Conservation (phyloP, 352 stramenopile genomes). For the Pythium brassicae region DNA sequence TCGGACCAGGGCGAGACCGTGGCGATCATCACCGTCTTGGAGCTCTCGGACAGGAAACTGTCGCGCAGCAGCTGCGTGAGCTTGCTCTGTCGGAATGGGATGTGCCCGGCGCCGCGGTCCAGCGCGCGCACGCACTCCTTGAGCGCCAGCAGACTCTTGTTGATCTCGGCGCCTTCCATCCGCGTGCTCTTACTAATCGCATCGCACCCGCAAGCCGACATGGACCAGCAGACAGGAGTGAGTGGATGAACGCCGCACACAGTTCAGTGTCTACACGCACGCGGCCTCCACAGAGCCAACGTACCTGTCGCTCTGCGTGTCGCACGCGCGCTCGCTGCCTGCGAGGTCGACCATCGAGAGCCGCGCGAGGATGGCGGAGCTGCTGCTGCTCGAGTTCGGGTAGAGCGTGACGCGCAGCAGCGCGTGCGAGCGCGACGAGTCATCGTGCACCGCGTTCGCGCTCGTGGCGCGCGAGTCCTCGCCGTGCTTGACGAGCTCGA, state of each 20-base stretch:
- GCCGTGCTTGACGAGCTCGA: slow-evolving; percentile 16
- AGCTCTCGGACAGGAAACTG: slow-evolving; percentile 59
- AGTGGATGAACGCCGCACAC: no score
- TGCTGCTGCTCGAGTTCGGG: background rate
- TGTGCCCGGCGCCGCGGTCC: slow-evolving; percentile 44
- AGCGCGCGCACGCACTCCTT: slow-evolving; percentile 83
- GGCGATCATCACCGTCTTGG: slow-evolving; percentile 63
- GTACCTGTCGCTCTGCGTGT: slow-evolving; percentile 31
- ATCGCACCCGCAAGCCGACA: no score
- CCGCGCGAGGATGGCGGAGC: background rate
- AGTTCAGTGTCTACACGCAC: no score
- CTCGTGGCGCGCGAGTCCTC: slow-evolving; percentile 87
- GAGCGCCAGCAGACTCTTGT: slow-evolving; percentile 75
- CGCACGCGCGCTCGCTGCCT: slow-evolving; percentile 72
- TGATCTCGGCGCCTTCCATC: slow-evolving; percentile 81
- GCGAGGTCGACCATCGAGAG: slow-evolving; percentile 42
- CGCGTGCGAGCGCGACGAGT: slow-evolving; percentile 84
- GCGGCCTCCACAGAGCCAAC: background rate
- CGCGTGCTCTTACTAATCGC: slow-evolving; percentile 9
- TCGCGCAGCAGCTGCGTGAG: slow-evolving; percentile 75
- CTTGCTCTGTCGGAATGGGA: slow-evolving; percentile 66
- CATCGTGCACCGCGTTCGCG: slow-evolving; percentile 81
- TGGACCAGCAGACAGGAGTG: no score
- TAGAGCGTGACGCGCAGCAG: slow-evolving; percentile 80
- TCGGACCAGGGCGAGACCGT: slow-evolving; percentile 70